Evolutionary conservation across 164 flowering plant species (phyloP), one percentile per base, ranked within the genome.

Genomic region (Sedum album): DNA sequence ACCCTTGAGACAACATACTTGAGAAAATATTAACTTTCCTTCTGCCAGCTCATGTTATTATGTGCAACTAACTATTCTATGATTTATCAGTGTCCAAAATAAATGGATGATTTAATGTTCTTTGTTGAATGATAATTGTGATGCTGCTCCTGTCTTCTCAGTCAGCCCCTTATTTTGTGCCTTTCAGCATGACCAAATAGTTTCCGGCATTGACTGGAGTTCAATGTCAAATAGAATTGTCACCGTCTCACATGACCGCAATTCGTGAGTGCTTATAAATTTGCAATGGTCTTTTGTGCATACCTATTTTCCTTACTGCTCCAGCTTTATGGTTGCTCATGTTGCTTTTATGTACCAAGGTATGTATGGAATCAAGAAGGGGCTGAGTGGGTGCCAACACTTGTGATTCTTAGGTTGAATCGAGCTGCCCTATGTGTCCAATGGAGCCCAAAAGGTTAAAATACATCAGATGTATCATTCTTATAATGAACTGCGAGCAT

Each of bases 371-470:
- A 82, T 74, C 83, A 75, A 72, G 97, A 91, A 78, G 88, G 79
- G 63, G 72, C 80, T 51, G 99, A 88, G 64, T 94, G 99, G 99
- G 93, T 90, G 17, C 99, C 99, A 64, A 91, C 97, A 13, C 93
- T 94, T 77, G 99, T 94, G 49, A 94, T 94, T 70, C 88, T 94
- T 62, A 81, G 97, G 79, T 84, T 94, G 63, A 94, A 94, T 73
- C 94, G 97, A 68, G 99, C 99, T 66, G 99, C 99, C 69, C 90
- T 94, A 70, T 91, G 99, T 82, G 95, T 86, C 64, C 87, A 91
- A 71, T 94, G 99, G 99, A 94, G 99, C 79, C 99, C 99, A 30
- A 86, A 74, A 84, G 99, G 99, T 64, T 23, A 55, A 23, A 21
- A n/a, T 13, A 8, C 20, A 28, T 57, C 20, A 26, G 18, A 3